These are phyloP conservation scores for Claviceps purpurea DNA, from an alignment of 2,329 filamentous ascomycete species.

Conservation along the genomic window DNA sequence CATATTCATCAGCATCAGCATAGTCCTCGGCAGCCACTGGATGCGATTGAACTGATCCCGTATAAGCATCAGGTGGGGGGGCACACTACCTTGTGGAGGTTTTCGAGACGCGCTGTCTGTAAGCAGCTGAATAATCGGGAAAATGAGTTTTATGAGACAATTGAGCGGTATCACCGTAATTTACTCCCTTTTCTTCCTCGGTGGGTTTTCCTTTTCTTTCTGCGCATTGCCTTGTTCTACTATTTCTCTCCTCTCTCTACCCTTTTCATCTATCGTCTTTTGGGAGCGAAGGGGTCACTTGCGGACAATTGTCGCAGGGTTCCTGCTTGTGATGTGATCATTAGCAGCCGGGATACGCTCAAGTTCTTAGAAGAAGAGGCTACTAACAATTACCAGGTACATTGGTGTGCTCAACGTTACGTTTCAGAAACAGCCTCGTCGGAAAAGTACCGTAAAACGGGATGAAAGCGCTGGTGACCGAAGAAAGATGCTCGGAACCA, in stretches of 20 bases:
- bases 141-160: slow-evolving; percentile 96
- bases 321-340: not conserved
- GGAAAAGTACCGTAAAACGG: slow-evolving; percentile 40
- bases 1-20: slow-evolving; percentile 38
- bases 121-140: slow-evolving; percentile 97
- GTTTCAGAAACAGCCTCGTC: slow-evolving; percentile 71
- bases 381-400: slow-evolving; percentile 44
- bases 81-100: slow-evolving; percentile 91
- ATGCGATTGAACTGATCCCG: slow-evolving; percentile 89
- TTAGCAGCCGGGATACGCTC: not conserved
- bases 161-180: slow-evolving; percentile 82
- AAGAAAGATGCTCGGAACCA: slow-evolving; percentile 21
- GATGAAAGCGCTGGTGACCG: slow-evolving; percentile 29
- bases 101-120: slow-evolving; percentile 88
- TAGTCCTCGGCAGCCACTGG: slow-evolving; percentile 49
- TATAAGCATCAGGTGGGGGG: slow-evolving; percentile 97
- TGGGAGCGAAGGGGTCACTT: too few species aligned
- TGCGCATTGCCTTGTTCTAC: not conserved
- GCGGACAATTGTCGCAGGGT: not conserved
- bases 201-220: slow-evolving; percentile 26
- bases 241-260: not conserved
- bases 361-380: not conserved
- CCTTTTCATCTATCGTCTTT: not conserved
- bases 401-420: slow-evolving; percentile 96
- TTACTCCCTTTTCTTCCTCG: slow-evolving; percentile 83